Evolutionary conservation across 129 eudicot species (phyloP).

Genomic region (Centella asiatica): DNA sequence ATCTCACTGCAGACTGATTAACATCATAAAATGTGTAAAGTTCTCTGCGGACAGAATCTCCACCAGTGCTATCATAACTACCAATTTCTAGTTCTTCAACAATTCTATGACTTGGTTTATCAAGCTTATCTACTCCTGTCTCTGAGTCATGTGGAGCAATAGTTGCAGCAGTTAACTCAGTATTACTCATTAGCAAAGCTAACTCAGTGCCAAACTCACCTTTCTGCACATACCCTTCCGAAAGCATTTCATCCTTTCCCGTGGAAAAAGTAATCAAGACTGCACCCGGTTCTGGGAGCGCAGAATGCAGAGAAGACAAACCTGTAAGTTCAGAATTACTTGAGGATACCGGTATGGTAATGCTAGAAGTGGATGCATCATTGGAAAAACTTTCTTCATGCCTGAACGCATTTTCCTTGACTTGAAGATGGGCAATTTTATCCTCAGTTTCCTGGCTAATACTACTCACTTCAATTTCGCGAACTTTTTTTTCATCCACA

Average conservation of each 20-base stretch:
- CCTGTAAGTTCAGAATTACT: conserved; percentile 18
- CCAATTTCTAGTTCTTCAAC: conserved; percentile 25
- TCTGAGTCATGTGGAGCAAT: conserved; percentile 20
- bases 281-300: conserved; percentile 23
- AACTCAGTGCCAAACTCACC: conserved; percentile 16
- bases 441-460: conserved; percentile 16
- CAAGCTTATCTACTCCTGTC: conserved; percentile 23
- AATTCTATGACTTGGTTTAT: conserved; percentile 19
- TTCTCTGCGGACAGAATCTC: conserved; percentile 33
- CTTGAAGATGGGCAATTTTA: conserved; percentile 19
- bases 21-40: conserved; percentile 55
- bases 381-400: conserved; percentile 25
- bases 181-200: conserved; percentile 16
- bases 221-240: conserved; percentile 25
- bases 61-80: conserved; percentile 18
- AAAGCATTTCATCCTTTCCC: conserved; percentile 17
- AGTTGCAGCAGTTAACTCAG: conserved; percentile 26
- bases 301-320: conserved; percentile 31
- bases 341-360: conserved; percentile 22
- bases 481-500: conserved; percentile 17
- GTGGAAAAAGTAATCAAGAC: conserved; percentile 21
- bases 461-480: conserved; percentile 22
- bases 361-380: conserved; percentile 21
- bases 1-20: conserved; percentile 21
- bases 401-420: conserved; percentile 18